These are phyloP conservation scores for Lumnitzera littorea DNA, from an alignment of 345 rosid species.

Conservation along the genomic window DNA sequence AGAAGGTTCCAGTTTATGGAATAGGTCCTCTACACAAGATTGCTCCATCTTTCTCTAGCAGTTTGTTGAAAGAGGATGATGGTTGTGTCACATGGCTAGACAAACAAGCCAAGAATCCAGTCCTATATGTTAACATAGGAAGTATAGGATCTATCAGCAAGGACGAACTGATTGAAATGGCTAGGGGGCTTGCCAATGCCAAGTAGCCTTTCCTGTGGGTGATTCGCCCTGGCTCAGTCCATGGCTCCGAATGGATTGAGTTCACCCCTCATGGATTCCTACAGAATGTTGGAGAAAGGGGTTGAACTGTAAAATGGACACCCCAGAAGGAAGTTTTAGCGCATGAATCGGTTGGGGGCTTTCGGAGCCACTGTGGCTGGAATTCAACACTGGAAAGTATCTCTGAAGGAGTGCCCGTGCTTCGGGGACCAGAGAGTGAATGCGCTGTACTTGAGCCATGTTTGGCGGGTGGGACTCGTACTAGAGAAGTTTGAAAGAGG, in stretches of 20 bases:
- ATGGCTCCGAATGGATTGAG: constrained; percentile 15
- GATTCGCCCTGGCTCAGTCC: constrained; percentile 17
- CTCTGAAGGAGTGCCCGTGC: constrained; percentile 31
- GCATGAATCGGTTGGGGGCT: constrained; percentile 26
- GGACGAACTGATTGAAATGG: constrained; percentile 23
- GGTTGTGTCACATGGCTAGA: constrained; percentile 33
- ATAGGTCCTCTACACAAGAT: constrained; percentile 32
- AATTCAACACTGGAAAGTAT: constrained; percentile 33
- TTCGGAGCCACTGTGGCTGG: constrained; percentile 42
- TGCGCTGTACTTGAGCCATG: constrained; percentile 16
- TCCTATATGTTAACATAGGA: constrained; percentile 30
- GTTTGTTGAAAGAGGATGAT: constrained; percentile 18
- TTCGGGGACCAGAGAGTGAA: constrained; percentile 31
- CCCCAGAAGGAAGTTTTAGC: constrained; percentile 31
- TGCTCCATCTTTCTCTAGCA: constrained; percentile 12
- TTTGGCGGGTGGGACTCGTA: constrained; percentile 24
- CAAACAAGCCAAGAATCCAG: constrained; percentile 20
- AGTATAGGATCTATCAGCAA: constrained; percentile 9
- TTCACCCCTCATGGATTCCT: constrained; percentile 10
- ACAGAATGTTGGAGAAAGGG: constrained; percentile 10
- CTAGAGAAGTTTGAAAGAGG: constrained; percentile 17
- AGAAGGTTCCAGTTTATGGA: constrained; percentile 17
- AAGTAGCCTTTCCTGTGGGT: constrained; percentile 28
- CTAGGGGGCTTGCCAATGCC: constrained; percentile 25
- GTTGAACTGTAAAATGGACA: constrained; percentile 31